Evolutionary conservation across 2,329 filamentous ascomycete species (phyloP), one percentile per base, ranked within the genome.

Genomic region (Cercospora nicotianae): DNA sequence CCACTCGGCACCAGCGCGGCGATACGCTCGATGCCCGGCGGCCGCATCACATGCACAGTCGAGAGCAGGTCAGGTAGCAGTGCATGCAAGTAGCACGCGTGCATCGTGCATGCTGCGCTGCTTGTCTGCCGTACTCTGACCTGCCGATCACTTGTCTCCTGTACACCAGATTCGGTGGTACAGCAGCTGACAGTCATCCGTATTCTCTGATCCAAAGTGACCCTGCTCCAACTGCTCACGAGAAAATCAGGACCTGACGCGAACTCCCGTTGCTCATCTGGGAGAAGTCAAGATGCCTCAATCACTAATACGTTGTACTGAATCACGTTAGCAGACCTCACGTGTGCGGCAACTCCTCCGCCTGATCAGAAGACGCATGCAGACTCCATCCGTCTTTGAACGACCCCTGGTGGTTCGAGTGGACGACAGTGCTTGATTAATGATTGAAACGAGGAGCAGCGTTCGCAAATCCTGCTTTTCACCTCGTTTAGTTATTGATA

Each of bases 41-140:
- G 18, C 48, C 45, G 48, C 55, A 36, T 59, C 55, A 36, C 55
- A 59, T 59, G 55, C 55, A 36, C 55, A 4, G 16, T 20, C 9
- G 55, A 31, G n/a, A 57, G 53, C 53, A 28, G 28, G 23, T 57
- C 23, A 30, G 23, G 23, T 57, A 16, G 28, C 53, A 18, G 26
- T 58, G 63, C 63, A 64, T 62, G 63, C 63, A 59, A 42, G 63
- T 64, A 33, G 48, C 63, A 64, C 63, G 63, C 55, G 63, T 23
- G 20, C 45, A 64, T 39, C 26, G 33, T 58, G 20, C 48, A 45
- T 59, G 33, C 48, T 18, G 36, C 36, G 31, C 31, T 33, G 31
- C 31, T 33, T 42, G 36, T 61, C 10, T 60, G 31, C 30, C 36
- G 36, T 48, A 18, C 33, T 18, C 28, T 30, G 33, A 62, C 36